Percentiles rank a stretch among this genome's conserved stretches.
These are phyloP conservation scores for Kickxella alabastrina DNA, from an alignment of 192 early-diverging fungal genomes.

Conservation along the genomic window DNA sequence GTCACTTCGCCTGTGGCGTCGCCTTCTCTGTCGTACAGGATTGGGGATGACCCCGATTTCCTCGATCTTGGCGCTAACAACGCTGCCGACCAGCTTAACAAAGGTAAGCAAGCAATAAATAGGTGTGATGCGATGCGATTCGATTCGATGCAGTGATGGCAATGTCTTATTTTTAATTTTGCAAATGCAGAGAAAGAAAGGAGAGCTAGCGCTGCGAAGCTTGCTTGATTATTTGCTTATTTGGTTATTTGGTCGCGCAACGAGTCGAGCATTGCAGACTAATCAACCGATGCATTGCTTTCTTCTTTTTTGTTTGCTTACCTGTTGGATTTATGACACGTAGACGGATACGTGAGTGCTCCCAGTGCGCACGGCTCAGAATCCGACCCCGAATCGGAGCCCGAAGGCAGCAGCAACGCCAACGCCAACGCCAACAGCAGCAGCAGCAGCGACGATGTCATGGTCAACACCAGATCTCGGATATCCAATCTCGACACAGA, in stretches of 20 bases:
- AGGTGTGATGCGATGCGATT: no score
- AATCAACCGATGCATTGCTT: no score
- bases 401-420: not conserved
- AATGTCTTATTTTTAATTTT: no score
- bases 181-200: no score
- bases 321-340: not conserved
- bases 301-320: constrained; percentile 1
- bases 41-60: constrained; percentile 34
- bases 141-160: no score
- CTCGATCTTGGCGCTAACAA: constrained; percentile 38
- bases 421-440: not conserved
- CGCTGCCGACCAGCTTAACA: not conserved
- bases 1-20: constrained; percentile 87
- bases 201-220: no score
- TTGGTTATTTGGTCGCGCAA: no score
- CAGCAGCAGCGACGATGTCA: constrained; percentile 16
- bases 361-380: constrained; percentile 61
- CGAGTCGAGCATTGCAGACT: no score
- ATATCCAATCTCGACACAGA: no score
- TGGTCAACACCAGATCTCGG: no score
- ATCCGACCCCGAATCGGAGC: constrained; percentile 10
- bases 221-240: no score
- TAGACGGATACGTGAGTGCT: constrained; percentile 66
- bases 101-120: not conserved
- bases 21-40: constrained; percentile 47